These are phyloP conservation scores for Pezicula carpinea DNA, from an alignment of 2,329 filamentous ascomycete species.

Conservation along the genomic window DNA sequence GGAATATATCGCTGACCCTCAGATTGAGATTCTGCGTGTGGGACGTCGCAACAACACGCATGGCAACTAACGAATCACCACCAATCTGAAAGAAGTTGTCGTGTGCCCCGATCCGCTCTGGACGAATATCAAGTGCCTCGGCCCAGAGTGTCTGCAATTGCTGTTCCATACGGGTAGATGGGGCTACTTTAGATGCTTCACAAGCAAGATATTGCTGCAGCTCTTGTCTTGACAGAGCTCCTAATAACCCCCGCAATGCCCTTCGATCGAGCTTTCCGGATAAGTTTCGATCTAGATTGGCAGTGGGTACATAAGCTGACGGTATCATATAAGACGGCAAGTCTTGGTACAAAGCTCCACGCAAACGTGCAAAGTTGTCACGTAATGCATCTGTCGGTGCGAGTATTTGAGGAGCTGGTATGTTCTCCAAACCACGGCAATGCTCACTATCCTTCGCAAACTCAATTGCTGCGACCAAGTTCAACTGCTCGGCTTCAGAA, in stretches of 20 bases:
- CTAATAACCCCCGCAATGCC: constrained; percentile 17
- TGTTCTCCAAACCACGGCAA: not conserved
- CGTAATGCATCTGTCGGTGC: not conserved
- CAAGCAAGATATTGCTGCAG: constrained; percentile 1
- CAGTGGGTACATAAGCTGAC: constrained; percentile 22
- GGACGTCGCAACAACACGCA: constrained; percentile 38
- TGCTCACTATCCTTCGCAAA: constrained; percentile 2
- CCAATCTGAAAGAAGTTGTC: constrained; percentile 33
- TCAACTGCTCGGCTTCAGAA: not conserved
- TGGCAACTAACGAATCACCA: constrained; percentile 29
- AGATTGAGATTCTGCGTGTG: constrained; percentile 22
- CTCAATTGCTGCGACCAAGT: constrained; percentile 1
- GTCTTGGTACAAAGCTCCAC: not conserved
- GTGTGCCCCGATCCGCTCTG: constrained; percentile 32
- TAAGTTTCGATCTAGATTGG: constrained; percentile 20
- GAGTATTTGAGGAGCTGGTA: not conserved
- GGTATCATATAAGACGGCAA: constrained; percentile 27
- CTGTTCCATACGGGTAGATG: constrained; percentile 1
- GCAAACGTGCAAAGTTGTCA: not conserved
- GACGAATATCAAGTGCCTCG: constrained; percentile 37
- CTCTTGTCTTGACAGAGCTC: not conserved
- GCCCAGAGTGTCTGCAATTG: constrained; percentile 45
- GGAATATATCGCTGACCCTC: constrained; percentile 36
- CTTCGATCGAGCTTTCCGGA: constrained; percentile 30
- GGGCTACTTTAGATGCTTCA: not conserved